Base-by-base conservation (phyloP, 2,329 filamentous ascomycete species). In the Lasiodiplodia gonubiensis region DNA sequence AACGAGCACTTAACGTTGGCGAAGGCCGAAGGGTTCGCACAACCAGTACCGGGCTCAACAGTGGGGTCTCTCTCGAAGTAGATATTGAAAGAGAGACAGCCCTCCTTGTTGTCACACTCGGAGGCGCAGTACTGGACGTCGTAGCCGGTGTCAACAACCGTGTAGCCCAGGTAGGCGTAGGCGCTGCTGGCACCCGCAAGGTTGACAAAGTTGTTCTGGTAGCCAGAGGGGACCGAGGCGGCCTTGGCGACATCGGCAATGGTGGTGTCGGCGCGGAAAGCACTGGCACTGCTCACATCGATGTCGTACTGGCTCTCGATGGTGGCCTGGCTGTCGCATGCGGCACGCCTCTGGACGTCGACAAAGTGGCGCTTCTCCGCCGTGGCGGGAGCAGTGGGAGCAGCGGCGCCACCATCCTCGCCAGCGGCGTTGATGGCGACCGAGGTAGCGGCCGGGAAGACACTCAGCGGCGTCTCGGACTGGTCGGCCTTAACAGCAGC, bases 1-100 rank as follows among this genome's bases (percentile, higher is more conserved):
- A 75, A 70, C 14, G 72, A 72, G 53, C 76, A 77, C 63, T 75
- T 76, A 69, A 76, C 75, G n/a, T 71, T 25, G 18, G 71, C 72
- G 12, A 70, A 70, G 48, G 30, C 35, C 21, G 16, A 0, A n/a
- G 72, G 71, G 27, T 74, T 69, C 2, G 63, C 21, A 64, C 73
- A 74, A 3, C 64, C 57, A 8, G 27, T 4, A 6, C 65, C 67
- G 6, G 71, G 70, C 2, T 69, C 60, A 8, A 68, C 4, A 12
- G 30, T 48, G 1, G 71, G 72, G n/a, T 67, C 59, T 35, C 71
- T 69, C 51, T 72, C 71, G 51, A 69, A 72, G 61, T 69, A 73
- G 65, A 72, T 69, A 53, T 72, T 70, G 70, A 73, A 71, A 11
- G 69, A 69, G 8, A 68, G 66, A 54, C 71, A 73, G 25, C 68